A percentile compares a stretch with the other conserved stretches of the same genome.
These are phyloP conservation scores for Pseudomassariella vexata DNA, from an alignment of 2,329 filamentous ascomycete species.

Conservation along the genomic window DNA sequence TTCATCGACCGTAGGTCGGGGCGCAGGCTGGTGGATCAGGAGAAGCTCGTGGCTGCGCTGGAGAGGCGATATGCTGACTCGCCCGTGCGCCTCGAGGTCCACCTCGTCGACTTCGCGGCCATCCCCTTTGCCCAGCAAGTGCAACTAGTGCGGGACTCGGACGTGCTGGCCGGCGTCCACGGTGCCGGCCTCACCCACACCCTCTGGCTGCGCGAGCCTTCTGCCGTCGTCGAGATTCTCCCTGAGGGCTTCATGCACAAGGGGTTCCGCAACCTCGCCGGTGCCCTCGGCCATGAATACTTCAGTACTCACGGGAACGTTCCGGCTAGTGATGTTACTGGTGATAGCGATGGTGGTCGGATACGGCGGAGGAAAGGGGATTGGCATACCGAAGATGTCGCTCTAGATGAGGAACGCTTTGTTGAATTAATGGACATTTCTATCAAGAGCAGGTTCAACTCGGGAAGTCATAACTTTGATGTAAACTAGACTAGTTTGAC, in stretches of 20 bases:
- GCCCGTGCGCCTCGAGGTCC: too few relatives aligned
- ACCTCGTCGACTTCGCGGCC: conserved; percentile 33
- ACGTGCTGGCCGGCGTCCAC: conserved; percentile 36
- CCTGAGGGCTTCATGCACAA: conserved; percentile 27
- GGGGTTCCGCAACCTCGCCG: conserved; percentile 36
- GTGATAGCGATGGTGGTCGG: too few relatives aligned
- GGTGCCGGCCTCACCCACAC: conserved; percentile 36
- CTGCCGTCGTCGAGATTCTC: conserved; percentile 35
- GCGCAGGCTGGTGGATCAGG: not conserved
- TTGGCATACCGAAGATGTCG: too few relatives aligned
- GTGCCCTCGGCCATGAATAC: conserved; percentile 29
- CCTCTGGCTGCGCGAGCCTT: conserved; percentile 30
- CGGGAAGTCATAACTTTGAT: too few relatives aligned
- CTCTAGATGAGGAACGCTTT: too few relatives aligned
- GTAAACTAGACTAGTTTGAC: too few relatives aligned
- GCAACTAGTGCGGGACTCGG: conserved; percentile 26
- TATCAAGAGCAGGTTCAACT: too few relatives aligned
- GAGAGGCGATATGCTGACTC: too few relatives aligned
- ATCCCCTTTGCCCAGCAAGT: conserved; percentile 32
- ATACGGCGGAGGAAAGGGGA: too few relatives aligned
- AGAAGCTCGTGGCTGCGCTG: not conserved
- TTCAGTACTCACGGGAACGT: too few relatives aligned
- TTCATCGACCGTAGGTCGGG: conserved; percentile 2
- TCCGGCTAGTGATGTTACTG: too few relatives aligned
- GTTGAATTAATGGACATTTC: too few relatives aligned